Conservation (phyloP, 2,329 filamentous ascomycete species). For the Aspergillus quadrilineatus region DNA sequence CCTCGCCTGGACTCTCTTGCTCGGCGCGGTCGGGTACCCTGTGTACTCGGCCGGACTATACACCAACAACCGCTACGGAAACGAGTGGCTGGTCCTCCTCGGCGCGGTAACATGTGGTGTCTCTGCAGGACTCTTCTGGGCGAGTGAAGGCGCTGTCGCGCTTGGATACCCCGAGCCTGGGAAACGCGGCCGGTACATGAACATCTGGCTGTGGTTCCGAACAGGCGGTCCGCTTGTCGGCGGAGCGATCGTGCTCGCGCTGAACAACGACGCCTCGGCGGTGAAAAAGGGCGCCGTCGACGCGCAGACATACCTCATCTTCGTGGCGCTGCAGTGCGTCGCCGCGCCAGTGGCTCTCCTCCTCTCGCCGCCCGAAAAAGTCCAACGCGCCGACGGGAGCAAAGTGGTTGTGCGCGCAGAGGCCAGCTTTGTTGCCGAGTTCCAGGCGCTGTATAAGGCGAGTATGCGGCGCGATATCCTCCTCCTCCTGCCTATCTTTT, state of each 20-base stretch:
- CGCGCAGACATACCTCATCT: background rate
- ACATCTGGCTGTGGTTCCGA: background rate
- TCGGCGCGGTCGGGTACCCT: background rate
- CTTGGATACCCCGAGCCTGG: background rate
- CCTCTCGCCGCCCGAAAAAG: background rate
- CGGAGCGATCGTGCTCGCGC: background rate
- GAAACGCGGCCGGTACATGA: background rate
- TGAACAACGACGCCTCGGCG: background rate
- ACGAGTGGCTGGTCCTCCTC: background rate
- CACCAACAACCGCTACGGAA: slow-evolving; percentile 3
- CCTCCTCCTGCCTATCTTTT: background rate
- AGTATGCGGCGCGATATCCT: background rate
- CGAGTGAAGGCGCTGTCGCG: background rate
- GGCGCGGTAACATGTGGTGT: background rate
- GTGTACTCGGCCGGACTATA: background rate
- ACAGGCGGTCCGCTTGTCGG: background rate
- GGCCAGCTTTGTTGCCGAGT: background rate
- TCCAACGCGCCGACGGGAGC: background rate
- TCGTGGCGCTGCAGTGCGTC: background rate
- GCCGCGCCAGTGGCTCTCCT: background rate
- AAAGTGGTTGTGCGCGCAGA: background rate
- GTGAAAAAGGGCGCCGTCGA: background rate
- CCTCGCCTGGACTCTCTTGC: background rate
- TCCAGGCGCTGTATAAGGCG: background rate
- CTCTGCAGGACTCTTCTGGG: background rate